Base-by-base conservation (phyloP, 345 rosid species). In the Citrus inodora region DNA sequence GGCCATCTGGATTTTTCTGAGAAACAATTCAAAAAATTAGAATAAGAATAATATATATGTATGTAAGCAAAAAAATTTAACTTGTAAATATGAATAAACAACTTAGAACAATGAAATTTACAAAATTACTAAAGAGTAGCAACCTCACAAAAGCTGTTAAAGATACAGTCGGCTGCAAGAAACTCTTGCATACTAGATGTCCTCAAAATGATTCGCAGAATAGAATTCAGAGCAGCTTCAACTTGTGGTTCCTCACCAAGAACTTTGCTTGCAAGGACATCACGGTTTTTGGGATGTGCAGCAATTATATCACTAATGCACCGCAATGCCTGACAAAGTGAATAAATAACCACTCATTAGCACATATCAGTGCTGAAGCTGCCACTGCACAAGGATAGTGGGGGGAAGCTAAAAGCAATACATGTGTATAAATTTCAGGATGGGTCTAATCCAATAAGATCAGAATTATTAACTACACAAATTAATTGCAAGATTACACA, bases 131-230 rank as follows among this genome's bases (percentile, higher is more conserved):
- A 60, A 70, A 75, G 56, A 74, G 65, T 79, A 76, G 79, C 76
- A 82, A 97, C 98, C 98, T 97, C 97, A 82, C 98, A 94, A 82
- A 97, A 92, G 73, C 89, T 84, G 88, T 90, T 90, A 81, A 94
- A 94, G 81, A 96, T 90, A 82, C 88, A 82, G 79, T 96, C 98
- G 80, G 99, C 98, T 22, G 98, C 94, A 81, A 90, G 79, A 82
- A 94, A 94, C 88, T 96, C 99, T 83, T 94, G 94, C 80, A 89
- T 83, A 74, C 92, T 94, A 72, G 98, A 90, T 60, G 98, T 87
- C 81, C 89, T 88, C 83, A 96, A 82, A 83, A 92, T 94, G 81
- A 96, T 94, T 35, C 98, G 88, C 72, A 96, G 95, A 77, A 96
- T 88, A 77, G 97, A 94, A 87, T 92, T 96, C 87, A 96, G 83